phyloP scores from a whole-genome alignment of 176 grass and related monocot species.

The Carex kokanica region DNA sequence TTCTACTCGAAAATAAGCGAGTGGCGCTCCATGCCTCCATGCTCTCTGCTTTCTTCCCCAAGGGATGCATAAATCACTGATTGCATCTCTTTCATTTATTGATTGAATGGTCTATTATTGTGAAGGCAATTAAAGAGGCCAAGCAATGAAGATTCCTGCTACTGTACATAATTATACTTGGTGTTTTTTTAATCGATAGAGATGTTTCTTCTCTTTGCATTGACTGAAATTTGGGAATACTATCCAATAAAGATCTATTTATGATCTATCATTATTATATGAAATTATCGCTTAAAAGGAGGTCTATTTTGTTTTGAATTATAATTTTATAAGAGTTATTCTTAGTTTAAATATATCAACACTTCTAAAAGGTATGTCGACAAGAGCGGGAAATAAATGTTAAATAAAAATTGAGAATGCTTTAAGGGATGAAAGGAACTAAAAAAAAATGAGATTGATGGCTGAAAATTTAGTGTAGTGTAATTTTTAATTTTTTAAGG shows the following conservation, averaged over 20 bases:
- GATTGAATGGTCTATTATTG: constrained; percentile 25
- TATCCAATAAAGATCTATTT: neutral
- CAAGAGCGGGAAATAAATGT: no score
- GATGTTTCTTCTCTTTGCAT: constrained; percentile 4
- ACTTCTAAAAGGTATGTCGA: neutral
- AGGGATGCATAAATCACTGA: constrained; percentile 24
- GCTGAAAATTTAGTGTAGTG: no score
- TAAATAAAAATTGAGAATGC: no score
- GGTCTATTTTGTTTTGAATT: neutral
- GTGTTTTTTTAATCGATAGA: neutral
- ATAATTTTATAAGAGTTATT: no score
- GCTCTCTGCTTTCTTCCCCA: neutral
- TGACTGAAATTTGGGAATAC: neutral
- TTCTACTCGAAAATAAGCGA: neutral
- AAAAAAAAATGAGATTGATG: no score
- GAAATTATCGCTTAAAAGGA: neutral
- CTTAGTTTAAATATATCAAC: no score
- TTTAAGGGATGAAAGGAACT: no score
- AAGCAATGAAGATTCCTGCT: constrained; percentile 9
- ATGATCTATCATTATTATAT: neutral
- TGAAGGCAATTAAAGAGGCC: constrained; percentile 28
- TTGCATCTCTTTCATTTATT: neutral
- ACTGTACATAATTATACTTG: constrained; percentile 10
- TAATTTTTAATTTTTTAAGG: no score
- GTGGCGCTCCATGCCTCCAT: constrained; percentile 3